phyloP scores from a whole-genome alignment of 805 yeast species.

The Metschnikowia picachoensis region DNA sequence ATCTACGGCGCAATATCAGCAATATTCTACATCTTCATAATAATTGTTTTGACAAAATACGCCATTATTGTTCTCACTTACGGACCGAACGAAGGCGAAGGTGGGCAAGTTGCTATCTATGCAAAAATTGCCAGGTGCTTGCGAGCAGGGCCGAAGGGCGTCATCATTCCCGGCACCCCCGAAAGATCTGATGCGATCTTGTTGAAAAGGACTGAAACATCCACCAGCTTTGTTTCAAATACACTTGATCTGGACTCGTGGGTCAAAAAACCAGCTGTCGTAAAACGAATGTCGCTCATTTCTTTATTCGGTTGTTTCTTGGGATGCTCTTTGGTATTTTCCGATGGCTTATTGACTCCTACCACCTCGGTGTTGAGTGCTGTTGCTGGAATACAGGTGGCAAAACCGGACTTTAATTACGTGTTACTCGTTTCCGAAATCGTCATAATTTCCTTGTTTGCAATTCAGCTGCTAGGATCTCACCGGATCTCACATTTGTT shows the following conservation, averaged over 20 bases:
- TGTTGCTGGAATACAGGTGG: conserved; percentile 52
- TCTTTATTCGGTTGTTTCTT: conserved; percentile 42
- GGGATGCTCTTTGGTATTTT: conserved; percentile 54
- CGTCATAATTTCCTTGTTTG: conserved; percentile 43
- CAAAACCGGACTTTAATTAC: conserved; percentile 41
- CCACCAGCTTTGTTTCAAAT: conserved; percentile 22
- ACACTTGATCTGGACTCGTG: conserved; percentile 16
- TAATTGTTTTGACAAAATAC: conserved; percentile 52
- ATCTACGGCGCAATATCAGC: conserved; percentile 49
- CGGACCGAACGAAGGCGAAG: conserved; percentile 60
- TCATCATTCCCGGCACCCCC: conserved; percentile 38
- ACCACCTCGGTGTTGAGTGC: conserved; percentile 60
- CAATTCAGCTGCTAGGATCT: conserved; percentile 49
- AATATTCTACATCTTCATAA: conserved; percentile 52
- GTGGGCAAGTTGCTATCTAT: conserved; percentile 63
- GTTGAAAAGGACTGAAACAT: conserved; percentile 37
- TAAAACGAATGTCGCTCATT: conserved; percentile 27
- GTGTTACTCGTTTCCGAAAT: conserved; percentile 50
- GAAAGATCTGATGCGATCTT: conserved; percentile 27
- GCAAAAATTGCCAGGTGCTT: conserved; percentile 51
- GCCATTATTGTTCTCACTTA: conserved; percentile 42
- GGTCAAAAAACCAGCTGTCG: conserved; percentile 23
- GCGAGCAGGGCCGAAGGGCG: conserved; percentile 45
- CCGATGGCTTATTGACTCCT: conserved; percentile 61
- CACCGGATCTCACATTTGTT: conserved; percentile 44